These are phyloP conservation scores for Xylaria curta DNA, from an alignment of 495 filamentous ascomycete species.

Conservation along the genomic window DNA sequence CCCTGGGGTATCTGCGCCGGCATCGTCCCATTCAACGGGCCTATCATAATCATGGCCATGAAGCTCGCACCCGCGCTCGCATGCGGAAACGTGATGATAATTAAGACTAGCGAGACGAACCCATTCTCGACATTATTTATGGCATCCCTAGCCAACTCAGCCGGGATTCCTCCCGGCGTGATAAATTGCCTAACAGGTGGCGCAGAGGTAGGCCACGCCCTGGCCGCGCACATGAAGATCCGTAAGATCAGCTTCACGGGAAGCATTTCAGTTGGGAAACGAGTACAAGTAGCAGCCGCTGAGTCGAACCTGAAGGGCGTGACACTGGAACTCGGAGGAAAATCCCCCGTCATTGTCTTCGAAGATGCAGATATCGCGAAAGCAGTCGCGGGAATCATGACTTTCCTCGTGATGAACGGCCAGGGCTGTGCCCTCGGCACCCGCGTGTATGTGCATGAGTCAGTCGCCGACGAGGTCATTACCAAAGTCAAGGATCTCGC, in stretches of 20 bases:
- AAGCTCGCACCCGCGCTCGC: conserved; percentile 58
- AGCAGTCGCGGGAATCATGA: not conserved
- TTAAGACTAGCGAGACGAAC: conserved; percentile 57
- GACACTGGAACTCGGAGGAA: conserved; percentile 83
- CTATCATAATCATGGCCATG: not conserved
- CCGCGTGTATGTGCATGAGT: not conserved
- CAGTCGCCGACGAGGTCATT: not conserved
- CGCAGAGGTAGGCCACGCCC: conserved; percentile 58
- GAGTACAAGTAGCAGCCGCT: conserved; percentile 48
- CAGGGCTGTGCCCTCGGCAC: not conserved
- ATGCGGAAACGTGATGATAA: conserved; percentile 56
- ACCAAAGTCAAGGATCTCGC: not conserved
- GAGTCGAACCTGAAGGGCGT: conserved; percentile 69
- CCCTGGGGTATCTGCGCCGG: not conserved
- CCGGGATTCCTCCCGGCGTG: conserved; percentile 64
- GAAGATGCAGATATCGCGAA: conserved; percentile 70
- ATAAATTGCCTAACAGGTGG: conserved; percentile 62
- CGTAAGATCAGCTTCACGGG: conserved; percentile 65
- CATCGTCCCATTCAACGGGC: not conserved
- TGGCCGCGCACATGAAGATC: conserved; percentile 59
- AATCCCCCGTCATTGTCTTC: conserved; percentile 73
- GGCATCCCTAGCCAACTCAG: conserved; percentile 56
- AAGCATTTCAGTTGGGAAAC: conserved; percentile 50
- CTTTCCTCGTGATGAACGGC: not conserved
- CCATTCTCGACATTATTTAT: conserved; percentile 61